phyloP scores from a whole-genome alignment of 129 eudicot species.

The Saussurea involucrata region DNA sequence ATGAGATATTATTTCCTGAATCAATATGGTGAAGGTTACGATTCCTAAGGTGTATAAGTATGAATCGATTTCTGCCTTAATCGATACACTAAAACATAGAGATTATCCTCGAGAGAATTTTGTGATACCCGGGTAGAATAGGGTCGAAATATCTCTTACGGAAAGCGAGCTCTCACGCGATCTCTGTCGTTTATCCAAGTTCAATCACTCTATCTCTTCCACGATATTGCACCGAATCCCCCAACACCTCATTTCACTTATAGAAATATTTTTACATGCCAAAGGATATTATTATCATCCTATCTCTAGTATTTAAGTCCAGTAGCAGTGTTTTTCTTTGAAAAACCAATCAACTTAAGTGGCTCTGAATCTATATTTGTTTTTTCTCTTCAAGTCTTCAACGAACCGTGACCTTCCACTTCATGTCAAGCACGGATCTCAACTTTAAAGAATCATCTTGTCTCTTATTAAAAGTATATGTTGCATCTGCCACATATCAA shows the following conservation, averaged over 20 bases:
- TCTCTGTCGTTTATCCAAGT: too few species aligned
- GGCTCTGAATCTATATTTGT: neutral
- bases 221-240: too few species aligned
- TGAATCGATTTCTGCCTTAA: too few species aligned
- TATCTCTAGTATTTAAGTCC: neutral
- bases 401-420: neutral
- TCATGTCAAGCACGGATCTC: neutral
- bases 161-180: too few species aligned
- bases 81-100: too few species aligned
- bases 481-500: neutral
- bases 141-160: too few species aligned
- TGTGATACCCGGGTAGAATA: too few species aligned
- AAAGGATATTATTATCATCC: neutral
- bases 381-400: neutral
- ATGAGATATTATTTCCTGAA: too few species aligned
- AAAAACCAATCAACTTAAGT: neutral
- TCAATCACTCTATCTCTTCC: too few species aligned
- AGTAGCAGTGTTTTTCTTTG: neutral
- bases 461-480: neutral
- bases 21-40: too few species aligned
- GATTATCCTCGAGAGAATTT: too few species aligned
- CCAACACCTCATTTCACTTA: neutral
- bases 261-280: neutral
- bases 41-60: too few species aligned
- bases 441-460: neutral